Percentiles rank a stretch among this genome's conserved stretches.
Evolutionary conservation across 805 yeast species (phyloP).

Genomic region (Suhomyces sp.): DNA sequence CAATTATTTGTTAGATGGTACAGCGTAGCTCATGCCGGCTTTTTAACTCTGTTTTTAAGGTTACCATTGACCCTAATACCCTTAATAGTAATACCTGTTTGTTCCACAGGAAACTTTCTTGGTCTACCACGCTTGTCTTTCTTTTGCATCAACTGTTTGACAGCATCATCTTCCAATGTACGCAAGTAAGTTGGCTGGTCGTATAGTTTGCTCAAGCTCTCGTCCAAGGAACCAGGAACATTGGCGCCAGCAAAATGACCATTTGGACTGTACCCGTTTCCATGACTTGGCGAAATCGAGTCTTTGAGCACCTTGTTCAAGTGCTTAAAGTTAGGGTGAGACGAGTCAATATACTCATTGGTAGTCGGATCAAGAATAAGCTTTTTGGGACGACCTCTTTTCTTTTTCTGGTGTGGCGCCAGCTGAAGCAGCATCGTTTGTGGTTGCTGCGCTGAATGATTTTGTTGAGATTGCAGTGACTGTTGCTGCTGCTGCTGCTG

Average conservation of each 20-base stretch:
- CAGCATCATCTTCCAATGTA: constrained; percentile 32
- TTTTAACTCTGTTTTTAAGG: constrained; percentile 10
- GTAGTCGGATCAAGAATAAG: constrained; percentile 43
- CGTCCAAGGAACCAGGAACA: constrained; percentile 4
- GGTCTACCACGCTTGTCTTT: constrained; percentile 53
- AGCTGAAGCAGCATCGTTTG: no score
- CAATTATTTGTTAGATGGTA: no score
- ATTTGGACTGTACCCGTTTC: constrained; percentile 4
- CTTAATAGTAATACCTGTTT: constrained; percentile 43
- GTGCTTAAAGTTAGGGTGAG: constrained; percentile 42
- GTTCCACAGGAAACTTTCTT: constrained; percentile 48
- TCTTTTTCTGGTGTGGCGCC: constrained; percentile 27
- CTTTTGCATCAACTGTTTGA: constrained; percentile 34
- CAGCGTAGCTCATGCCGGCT: constrained; percentile 4
- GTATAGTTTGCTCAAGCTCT: constrained; percentile 18
- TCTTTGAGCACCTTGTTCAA: constrained; percentile 31
- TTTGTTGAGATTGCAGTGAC: constrained; percentile 19
- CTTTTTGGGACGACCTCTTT: constrained; percentile 44
- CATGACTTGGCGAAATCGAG: constrained; percentile 4
- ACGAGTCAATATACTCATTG: constrained; percentile 39
- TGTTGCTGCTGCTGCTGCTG: constrained; percentile 5
- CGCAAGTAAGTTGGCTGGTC: constrained; percentile 32
- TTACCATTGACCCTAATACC: constrained; percentile 42
- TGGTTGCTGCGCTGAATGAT: constrained; percentile 16
- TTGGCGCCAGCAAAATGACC: constrained; percentile 2